phyloP scores from a whole-genome alignment of 208 protist genomes.

The Crithidia fasciculata region DNA sequence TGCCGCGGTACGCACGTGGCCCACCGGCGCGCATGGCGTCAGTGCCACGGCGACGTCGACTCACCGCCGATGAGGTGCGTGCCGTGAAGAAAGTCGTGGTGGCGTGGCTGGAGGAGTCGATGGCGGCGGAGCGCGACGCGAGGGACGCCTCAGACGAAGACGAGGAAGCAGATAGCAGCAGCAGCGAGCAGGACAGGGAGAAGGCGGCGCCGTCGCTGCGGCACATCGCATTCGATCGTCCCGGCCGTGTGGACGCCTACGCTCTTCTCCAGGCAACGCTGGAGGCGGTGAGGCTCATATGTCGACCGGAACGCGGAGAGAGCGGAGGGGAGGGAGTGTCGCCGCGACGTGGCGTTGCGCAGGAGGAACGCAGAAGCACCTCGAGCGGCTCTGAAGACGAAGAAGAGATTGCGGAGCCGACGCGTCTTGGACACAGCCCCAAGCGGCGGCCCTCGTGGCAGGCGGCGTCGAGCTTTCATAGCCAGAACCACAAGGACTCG shows the following conservation, averaged over 20 bases:
- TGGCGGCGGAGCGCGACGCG: conserved; percentile 9
- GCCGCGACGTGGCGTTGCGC: too few species aligned
- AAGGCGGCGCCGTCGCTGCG: background rate
- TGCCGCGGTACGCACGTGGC: background rate
- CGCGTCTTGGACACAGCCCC: background rate
- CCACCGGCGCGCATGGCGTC: background rate
- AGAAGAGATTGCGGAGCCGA: too few species aligned
- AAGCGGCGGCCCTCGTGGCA: conserved; percentile 6
- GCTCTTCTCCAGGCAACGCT: conserved; percentile 36
- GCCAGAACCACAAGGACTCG: background rate
- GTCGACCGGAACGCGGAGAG: background rate
- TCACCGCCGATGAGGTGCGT: conserved; percentile 34
- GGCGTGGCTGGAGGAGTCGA: conserved; percentile 40
- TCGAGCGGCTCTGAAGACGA: too few species aligned
- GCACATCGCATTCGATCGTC: conserved; percentile 50
- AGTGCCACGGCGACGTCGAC: conserved; percentile 21
- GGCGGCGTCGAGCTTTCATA: background rate
- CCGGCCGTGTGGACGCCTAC: conserved; percentile 47
- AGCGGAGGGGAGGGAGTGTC: too few species aligned
- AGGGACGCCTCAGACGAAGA: background rate
- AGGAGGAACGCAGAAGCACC: too few species aligned
- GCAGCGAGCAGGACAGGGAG: background rate
- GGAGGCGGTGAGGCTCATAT: conserved; percentile 35
- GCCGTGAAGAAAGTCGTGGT: conserved; percentile 45
- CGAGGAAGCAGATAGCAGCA: background rate